Evolutionary conservation across 768 basidiomycete species (phyloP), one percentile per base, ranked within the genome.

Genomic region (Tephrocybe sp.): DNA sequence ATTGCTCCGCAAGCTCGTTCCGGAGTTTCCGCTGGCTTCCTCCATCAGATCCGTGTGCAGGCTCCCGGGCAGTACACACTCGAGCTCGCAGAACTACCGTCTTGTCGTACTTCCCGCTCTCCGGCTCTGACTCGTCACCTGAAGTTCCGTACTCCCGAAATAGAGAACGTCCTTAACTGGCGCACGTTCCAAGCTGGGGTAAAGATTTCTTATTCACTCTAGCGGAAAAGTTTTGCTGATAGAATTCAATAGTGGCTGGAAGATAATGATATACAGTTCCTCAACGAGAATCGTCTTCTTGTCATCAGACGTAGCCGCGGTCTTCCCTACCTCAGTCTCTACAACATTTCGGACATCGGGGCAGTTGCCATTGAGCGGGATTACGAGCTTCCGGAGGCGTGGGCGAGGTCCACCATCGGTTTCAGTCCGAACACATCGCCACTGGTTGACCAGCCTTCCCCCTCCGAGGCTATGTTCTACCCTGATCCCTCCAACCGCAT

Each of bases 351-450:
- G 19, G 67, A 76, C 47, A 65, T 79, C 41, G 62, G 63, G 15
- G 69, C 70, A 23, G 66, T 75, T 48, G 61, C 62, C 21, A 61
- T 73, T 25, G 68, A 73, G 47, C 75, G 77, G 49, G 75, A 78
- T 47, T 82, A 81, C 59, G 79, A 83, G 55, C 72, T 85, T 19
- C 79, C 83, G 1, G 71, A 69, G 31, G 66, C 68, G 23, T 85
- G 81, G 82, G 65, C 55, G 39, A 66, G 67, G 31, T 74, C 72
- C 12, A 63, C 63, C 23, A 65, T 83, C 55, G 72, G 69, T 27
- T 77, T 83, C 53, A 69, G 70, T 41, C 71, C 71, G 1, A 82
- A 84, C 52, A 66, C 65, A 11, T 71, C 77, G 31, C 67, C 74
- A 7, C 68, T 63, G 53, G 61, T 55, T 39, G 72, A 76, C 22